phyloP scores from a whole-genome alignment of 1,284 basidiomycete species.

The Apiotrichum akiyoshidainum region DNA sequence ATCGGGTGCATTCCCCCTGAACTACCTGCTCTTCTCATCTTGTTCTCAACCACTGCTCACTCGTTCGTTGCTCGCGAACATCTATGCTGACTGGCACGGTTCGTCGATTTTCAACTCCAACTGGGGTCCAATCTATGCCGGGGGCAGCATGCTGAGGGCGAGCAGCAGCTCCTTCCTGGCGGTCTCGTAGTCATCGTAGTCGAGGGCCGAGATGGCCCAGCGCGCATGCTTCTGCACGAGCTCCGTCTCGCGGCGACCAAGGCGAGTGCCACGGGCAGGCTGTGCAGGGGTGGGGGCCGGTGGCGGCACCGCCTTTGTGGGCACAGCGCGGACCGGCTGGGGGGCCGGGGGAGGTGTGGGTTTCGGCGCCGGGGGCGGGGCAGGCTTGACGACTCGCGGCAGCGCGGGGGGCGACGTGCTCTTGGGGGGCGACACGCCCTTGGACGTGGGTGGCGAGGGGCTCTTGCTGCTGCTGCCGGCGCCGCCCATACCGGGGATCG shows the following conservation, averaged over 20 bases:
- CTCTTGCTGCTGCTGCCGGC: slow-evolving; percentile 5
- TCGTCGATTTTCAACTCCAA: too few relatives aligned
- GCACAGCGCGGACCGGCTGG: background rate
- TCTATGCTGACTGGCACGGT: too few relatives aligned
- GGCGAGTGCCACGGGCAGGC: background rate
- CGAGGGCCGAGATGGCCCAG: slow-evolving; percentile 84
- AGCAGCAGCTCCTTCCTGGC: slow-evolving; percentile 72
- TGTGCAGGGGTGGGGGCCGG: slow-evolving; percentile 2
- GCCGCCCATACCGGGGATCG: background rate
- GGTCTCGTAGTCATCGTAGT: slow-evolving; percentile 84
- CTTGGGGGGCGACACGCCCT: slow-evolving; percentile 16
- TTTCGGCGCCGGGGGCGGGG: background rate
- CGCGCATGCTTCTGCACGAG: slow-evolving; percentile 82
- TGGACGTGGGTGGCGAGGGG: slow-evolving; percentile 9
- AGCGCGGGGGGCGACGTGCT: background rate
- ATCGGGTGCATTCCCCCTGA: too few relatives aligned
- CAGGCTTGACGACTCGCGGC: background rate
- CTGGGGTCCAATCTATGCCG: background rate
- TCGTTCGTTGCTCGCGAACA: too few relatives aligned
- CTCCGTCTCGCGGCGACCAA: slow-evolving; percentile 54
- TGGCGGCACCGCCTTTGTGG: background rate
- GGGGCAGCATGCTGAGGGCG: slow-evolving; percentile 64
- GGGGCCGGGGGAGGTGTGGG: background rate
- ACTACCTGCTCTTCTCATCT: too few relatives aligned
- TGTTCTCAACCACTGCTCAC: too few relatives aligned